Conservation (phyloP, 371 early-diverging fungal species). For the Phascolomyces articulosus region DNA sequence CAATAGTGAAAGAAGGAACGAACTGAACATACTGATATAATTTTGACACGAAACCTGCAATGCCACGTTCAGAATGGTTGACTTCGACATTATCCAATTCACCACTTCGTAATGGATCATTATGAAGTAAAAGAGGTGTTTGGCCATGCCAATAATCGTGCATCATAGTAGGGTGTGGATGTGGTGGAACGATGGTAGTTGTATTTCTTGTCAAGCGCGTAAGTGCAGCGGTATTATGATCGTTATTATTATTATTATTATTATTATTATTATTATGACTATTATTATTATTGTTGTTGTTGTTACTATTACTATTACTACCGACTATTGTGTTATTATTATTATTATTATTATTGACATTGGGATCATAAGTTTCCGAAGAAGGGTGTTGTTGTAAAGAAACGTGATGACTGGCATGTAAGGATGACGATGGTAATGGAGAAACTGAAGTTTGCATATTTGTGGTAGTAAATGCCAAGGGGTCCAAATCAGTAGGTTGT, state of each 20-base stretch:
- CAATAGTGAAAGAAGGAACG: no score
- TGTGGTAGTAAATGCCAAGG: not conserved
- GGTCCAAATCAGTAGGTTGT: slow-evolving; percentile 1
- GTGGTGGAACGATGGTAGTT: not conserved
- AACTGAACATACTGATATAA: slow-evolving; percentile 52
- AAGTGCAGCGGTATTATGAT: not conserved
- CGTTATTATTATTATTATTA: not conserved
- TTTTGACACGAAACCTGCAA: slow-evolving; percentile 54
- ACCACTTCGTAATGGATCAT: not conserved
- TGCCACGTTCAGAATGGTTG: slow-evolving; percentile 39
- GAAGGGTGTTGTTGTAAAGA: not conserved
- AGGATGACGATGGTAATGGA: slow-evolving; percentile 5
- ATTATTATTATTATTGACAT: not conserved
- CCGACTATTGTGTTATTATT: no score
- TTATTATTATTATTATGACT: no score
- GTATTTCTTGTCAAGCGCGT: not conserved
- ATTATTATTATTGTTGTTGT: not conserved
- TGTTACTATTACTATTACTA: not conserved
- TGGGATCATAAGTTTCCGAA: slow-evolving; percentile 8
- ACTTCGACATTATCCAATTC: slow-evolving; percentile 12
- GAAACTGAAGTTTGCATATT: slow-evolving; percentile 2
- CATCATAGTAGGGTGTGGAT: slow-evolving; percentile 13
- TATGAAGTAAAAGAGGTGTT: slow-evolving; percentile 8
- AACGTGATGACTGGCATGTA: not conserved
- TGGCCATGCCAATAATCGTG: slow-evolving; percentile 21